Conservation (phyloP, 2,329 filamentous ascomycete genomes). For the Aspergillus costaricaensis region DNA sequence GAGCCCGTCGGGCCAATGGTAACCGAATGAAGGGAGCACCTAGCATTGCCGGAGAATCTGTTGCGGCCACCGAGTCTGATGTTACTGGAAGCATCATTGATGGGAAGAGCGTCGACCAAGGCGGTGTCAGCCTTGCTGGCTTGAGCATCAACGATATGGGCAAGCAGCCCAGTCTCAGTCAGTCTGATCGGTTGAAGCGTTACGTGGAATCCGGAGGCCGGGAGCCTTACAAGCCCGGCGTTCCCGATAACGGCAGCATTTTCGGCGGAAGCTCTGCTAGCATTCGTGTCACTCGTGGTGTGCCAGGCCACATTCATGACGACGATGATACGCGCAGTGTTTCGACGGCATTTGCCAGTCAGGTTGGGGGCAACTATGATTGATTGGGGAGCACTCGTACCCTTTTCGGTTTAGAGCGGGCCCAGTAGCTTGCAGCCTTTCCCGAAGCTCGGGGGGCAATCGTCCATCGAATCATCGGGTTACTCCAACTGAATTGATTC, state of each 20-base stretch:
- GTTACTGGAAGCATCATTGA: conserved; percentile 75
- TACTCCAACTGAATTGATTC: conserved; percentile 17
- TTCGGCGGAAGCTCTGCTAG: conserved; percentile 62
- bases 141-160: conserved; percentile 70
- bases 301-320: conserved; percentile 49
- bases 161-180: conserved; percentile 73
- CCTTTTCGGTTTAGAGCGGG: conserved; percentile 18
- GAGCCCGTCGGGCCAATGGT: conserved; percentile 64
- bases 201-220: conserved; percentile 87
- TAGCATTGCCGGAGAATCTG: conserved; percentile 87
- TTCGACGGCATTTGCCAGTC: conserved; percentile 94
- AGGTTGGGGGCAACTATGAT: conserved; percentile 72
- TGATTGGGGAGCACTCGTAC: conserved; percentile 42
- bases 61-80: conserved; percentile 89
- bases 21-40: conserved; percentile 67
- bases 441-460: conserved; percentile 16
- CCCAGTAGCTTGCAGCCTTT: conserved; percentile 16
- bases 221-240: conserved; percentile 53
- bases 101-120: conserved; percentile 71
- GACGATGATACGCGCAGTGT: conserved; percentile 97
- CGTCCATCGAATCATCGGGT: conserved; percentile 18
- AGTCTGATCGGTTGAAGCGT: conserved; percentile 88
- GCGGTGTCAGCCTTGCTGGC: conserved; percentile 86
- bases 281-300: conserved; percentile 51
- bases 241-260: conserved; percentile 62